A percentile compares a stretch with the other conserved stretches of the same genome.
Evolutionary conservation across 2,329 filamentous ascomycete genomes (phyloP).

Genomic region (Pseudocercospora cruenta): DNA sequence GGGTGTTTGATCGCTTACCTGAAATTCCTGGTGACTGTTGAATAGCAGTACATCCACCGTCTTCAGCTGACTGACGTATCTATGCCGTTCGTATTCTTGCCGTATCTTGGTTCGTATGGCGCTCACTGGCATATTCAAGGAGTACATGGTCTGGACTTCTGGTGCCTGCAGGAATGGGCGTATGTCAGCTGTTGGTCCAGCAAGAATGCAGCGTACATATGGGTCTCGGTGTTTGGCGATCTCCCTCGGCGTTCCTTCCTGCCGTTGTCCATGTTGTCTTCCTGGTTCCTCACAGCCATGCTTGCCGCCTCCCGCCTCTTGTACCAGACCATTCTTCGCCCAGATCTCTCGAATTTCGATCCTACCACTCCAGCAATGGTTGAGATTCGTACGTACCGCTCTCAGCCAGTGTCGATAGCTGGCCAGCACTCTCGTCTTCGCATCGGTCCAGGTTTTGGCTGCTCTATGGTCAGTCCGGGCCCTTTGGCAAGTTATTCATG

Average conservation of each 20-base stretch:
- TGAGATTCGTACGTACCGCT: slow-evolving; percentile 66
- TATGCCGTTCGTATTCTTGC: slow-evolving; percentile 94
- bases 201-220: neutral
- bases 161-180: slow-evolving; percentile 67
- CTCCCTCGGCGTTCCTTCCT: slow-evolving; percentile 18
- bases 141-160: slow-evolving; percentile 97
- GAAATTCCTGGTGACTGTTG: slow-evolving; percentile 90
- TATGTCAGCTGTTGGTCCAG: neutral
- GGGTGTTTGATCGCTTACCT: slow-evolving; percentile 61
- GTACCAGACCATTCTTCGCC: neutral
- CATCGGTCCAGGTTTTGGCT: slow-evolving; percentile 90
- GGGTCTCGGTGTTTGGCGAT: neutral
- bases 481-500: neutral
- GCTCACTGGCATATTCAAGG: slow-evolving; percentile 83
- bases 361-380: neutral
- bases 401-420: slow-evolving; percentile 96
- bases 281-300: neutral
- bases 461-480: slow-evolving; percentile 32
- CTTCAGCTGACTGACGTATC: slow-evolving; percentile 86
- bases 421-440: slow-evolving; percentile 80
- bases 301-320: neutral
- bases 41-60: slow-evolving; percentile 88
- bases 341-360: neutral
- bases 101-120: slow-evolving; percentile 89
- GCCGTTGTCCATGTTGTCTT: neutral